A percentile compares a stretch with the other conserved stretches of the same genome.
Evolutionary conservation across 768 basidiomycete genomes (phyloP).

Genomic region (Rhodosporidiobolus sp.): DNA sequence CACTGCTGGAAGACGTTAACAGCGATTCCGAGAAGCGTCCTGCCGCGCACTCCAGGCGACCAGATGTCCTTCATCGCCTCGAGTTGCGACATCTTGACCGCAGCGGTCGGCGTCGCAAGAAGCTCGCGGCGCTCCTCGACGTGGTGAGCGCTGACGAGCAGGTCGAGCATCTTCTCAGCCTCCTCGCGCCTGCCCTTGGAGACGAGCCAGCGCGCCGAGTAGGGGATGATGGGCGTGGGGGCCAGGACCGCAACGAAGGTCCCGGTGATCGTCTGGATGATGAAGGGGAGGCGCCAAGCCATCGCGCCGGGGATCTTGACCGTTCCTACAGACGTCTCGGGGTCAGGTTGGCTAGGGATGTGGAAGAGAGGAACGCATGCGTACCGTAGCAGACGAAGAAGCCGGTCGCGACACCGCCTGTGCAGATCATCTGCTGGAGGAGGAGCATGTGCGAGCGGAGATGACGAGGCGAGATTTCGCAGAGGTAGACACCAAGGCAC

Average conservation of each 20-base stretch:
- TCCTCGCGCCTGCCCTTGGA: conserved; percentile 50
- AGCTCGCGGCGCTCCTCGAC: conserved; percentile 43
- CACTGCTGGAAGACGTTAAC: conserved; percentile 42
- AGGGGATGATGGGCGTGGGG: conserved; percentile 47
- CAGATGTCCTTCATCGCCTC: conserved; percentile 45
- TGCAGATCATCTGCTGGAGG: conserved; percentile 54
- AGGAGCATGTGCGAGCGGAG: conserved; percentile 53
- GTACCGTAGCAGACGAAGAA: conserved; percentile 52
- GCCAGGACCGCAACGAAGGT: conserved; percentile 45
- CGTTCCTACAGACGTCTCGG: conserved; percentile 27
- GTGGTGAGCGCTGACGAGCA: conserved; percentile 46
- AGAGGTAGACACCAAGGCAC: conserved; percentile 32
- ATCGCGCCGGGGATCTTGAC: conserved; percentile 47
- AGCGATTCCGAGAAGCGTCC: conserved; percentile 53
- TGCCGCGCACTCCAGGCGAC: conserved; percentile 40
- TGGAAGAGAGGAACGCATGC: no score
- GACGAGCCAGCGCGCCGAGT: conserved; percentile 52
- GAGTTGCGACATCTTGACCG: neutral
- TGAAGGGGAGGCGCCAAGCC: conserved; percentile 52
- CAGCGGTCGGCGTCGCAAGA: neutral
- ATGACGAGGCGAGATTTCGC: conserved; percentile 53
- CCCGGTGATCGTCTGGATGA: conserved; percentile 17
- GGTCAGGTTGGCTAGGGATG: neutral
- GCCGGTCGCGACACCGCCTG: conserved; percentile 49
- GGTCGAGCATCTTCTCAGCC: conserved; percentile 45